Evolutionary conservation across 176 grass and related monocot genomes (phyloP).

Genomic region (Dendrocalamus sinicus): DNA sequence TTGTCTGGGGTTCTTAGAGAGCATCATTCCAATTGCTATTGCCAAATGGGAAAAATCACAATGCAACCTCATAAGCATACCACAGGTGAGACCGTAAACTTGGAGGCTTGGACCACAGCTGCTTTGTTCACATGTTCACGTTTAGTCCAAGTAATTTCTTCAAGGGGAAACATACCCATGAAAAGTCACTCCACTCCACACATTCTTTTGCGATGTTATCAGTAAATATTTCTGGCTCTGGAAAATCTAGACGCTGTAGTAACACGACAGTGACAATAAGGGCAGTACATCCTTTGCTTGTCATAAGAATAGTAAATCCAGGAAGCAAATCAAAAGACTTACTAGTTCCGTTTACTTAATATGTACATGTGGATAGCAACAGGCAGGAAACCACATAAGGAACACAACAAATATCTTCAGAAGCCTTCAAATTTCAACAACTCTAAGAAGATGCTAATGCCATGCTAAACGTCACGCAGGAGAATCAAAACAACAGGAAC

Average conservation of each 20-base stretch:
- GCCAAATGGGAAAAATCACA: not conserved
- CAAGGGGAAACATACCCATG: not conserved
- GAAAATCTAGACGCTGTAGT: not conserved
- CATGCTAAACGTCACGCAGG: slow-evolving; percentile 5
- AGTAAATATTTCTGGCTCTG: slow-evolving; percentile 14
- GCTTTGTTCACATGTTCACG: slow-evolving; percentile 13
- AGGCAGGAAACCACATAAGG: slow-evolving; percentile 10
- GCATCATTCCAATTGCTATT: slow-evolving; percentile 2
- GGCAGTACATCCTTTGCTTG: not conserved
- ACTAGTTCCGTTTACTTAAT: not conserved
- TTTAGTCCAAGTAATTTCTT: not conserved
- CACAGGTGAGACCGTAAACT: not conserved
- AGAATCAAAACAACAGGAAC: slow-evolving; percentile 45
- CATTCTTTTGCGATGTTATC: not conserved
- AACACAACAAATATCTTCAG: slow-evolving; percentile 34
- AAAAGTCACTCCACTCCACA: not conserved
- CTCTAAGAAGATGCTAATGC: slow-evolving; percentile 22
- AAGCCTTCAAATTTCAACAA: not conserved
- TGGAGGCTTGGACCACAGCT: not conserved
- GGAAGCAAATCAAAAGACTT: not conserved
- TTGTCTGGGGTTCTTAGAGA: slow-evolving; percentile 20
- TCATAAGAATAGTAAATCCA: not conserved
- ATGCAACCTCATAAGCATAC: not conserved
- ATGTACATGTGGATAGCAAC: not conserved
- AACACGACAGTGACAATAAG: not conserved